Evolutionary conservation across 352 stramenopile genomes (phyloP).

Genomic region (Phytopythium kandeliae): DNA sequence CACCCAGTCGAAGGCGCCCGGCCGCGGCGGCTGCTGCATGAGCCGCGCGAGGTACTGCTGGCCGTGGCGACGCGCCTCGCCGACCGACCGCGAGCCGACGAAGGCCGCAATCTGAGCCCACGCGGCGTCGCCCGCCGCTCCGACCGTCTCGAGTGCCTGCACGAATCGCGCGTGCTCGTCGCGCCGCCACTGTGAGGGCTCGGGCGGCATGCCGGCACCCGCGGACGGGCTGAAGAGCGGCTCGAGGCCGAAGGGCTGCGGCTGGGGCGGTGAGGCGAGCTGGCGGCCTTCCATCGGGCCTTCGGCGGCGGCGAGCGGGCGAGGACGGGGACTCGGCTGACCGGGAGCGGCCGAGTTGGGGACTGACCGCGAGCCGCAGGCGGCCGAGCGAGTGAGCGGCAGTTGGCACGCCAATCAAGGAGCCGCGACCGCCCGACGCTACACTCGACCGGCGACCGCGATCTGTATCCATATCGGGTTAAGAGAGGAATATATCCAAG

Average conservation of each 20-base stretch:
- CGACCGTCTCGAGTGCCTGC: constrained; percentile 71
- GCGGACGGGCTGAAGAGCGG: constrained; percentile 3
- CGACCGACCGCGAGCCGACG: constrained; percentile 58
- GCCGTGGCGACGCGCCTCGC: constrained; percentile 64
- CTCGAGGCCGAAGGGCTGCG: constrained; percentile 10
- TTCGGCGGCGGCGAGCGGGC: not conserved
- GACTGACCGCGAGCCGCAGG: not conserved
- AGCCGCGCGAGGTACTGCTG: constrained; percentile 72
- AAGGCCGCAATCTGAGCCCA: constrained; percentile 71
- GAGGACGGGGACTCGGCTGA: not conserved
- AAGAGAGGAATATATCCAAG: not conserved
- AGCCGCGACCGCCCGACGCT: not conserved
- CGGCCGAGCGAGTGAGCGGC: not conserved
- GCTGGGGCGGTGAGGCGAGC: constrained; percentile 1
- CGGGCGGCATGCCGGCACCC: not conserved
- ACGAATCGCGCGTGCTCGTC: constrained; percentile 81
- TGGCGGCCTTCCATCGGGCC: constrained; percentile 7
- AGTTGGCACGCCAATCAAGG: constrained; percentile 1
- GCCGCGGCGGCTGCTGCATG: constrained; percentile 33
- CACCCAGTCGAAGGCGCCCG: constrained; percentile 5
- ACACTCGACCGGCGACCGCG: constrained; percentile 1
- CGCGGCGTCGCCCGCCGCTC: constrained; percentile 38
- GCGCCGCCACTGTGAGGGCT: constrained; percentile 27
- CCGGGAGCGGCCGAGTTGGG: not conserved
- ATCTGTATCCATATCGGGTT: constrained; percentile 1